phyloP scores from a whole-genome alignment of 2,329 filamentous ascomycete species.

The Exophiala sideris region DNA sequence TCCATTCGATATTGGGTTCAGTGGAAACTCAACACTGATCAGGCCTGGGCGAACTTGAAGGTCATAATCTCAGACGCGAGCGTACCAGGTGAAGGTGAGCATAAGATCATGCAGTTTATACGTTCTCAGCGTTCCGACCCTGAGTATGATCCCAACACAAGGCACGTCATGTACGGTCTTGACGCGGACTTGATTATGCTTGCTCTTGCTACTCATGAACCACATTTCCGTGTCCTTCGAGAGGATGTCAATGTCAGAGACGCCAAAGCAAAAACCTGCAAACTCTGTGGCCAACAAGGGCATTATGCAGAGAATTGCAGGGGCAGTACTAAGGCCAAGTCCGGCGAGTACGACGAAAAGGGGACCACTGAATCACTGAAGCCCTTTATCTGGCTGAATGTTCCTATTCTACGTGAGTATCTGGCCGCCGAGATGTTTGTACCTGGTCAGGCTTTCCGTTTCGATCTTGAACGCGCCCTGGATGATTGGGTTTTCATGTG shows the following conservation, averaged over 20 bases:
- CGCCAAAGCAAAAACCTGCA: slow-evolving; percentile 75
- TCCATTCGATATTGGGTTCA: slow-evolving; percentile 95
- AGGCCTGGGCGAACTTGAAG: slow-evolving; percentile 92
- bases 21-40: slow-evolving; percentile 96
- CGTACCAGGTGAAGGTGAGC: slow-evolving; percentile 95
- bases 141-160: slow-evolving; percentile 92
- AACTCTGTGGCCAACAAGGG: slow-evolving; percentile 85
- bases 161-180: slow-evolving; percentile 95
- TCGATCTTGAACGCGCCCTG: slow-evolving; percentile 88
- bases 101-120: slow-evolving; percentile 99
- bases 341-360: slow-evolving; percentile 78
- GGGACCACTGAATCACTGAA: slow-evolving; percentile 68
- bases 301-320: slow-evolving; percentile 85
- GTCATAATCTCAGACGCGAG: slow-evolving; percentile 98
- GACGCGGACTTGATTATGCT: slow-evolving; percentile 99
- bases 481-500: slow-evolving; percentile 99
- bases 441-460: slow-evolving; percentile 76
- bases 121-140: slow-evolving; percentile 87
- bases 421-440: slow-evolving; percentile 84
- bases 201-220: slow-evolving; percentile 93
- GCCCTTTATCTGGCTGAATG: slow-evolving; percentile 98
- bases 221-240: slow-evolving; percentile 90
- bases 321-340: slow-evolving; percentile 73
- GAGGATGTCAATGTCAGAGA: slow-evolving; percentile 97
- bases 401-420: slow-evolving; percentile 87